Evolutionary conservation across 106 monocot species (phyloP), one percentile per base, ranked within the genome.

Genomic region (Dendrobium chrysotoxum): DNA sequence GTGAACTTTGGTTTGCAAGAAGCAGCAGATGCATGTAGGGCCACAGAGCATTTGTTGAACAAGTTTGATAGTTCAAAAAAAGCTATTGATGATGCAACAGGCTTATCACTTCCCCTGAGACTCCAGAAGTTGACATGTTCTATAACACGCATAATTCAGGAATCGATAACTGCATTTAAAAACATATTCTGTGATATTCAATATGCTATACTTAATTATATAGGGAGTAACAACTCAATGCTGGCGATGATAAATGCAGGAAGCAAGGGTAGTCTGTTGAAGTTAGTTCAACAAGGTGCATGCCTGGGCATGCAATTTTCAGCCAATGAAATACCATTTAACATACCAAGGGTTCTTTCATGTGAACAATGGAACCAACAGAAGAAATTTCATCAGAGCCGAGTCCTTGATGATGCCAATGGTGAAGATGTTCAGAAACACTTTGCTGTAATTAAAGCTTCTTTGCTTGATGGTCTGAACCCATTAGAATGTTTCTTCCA

Each of bases 401-500:
- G 55, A 39, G 23, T 65, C n/a, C n/a, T 41, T 28, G 70, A 79
- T 72, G 40, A n/a, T 42, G 28, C 31, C 47, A 68, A 72, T 54
- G 44, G 15, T 77, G 46, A 21, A 74, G 54, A 77, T 44, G 77
- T 47, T 16, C 82, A 85, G n/a, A 80, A 71, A 79, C 74, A 79
- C 30, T 91, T 77, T 85, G 81, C 81, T 81, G 86, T 95, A 39
- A 76, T 98, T 81, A 81, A 42, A 57, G 75, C 47, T 81, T 98
- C 98, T 77, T 95, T 98, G 80, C 84, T 98, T 72, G 89, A 92
- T 72, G 95, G 98, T 12, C 81, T 98, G 66, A 91, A 91, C 77
- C 98, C 98, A 46, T 46, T 86, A 57, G 91, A 98, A 72, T 92
- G 89, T 75, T 90, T 95, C n/a, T 26, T 91, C 15, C 95, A 95